Conservation (phyloP, 345 rosid species). For the Euclidium syriacum region DNA sequence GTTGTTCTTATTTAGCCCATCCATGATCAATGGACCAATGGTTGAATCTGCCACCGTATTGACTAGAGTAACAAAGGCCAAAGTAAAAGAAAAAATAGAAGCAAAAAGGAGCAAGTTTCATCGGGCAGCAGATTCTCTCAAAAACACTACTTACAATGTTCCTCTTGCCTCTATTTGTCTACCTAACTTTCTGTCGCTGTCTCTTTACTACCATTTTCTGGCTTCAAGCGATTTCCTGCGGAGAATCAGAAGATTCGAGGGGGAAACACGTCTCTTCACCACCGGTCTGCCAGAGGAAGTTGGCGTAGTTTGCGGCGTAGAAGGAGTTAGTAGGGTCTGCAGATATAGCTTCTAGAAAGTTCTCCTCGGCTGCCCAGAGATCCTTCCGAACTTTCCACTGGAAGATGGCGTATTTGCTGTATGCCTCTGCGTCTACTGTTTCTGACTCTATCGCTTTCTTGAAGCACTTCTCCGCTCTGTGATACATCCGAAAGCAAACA, state of each 20-base stretch:
- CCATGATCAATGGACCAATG: neutral
- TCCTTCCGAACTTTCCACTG: constrained; percentile 64
- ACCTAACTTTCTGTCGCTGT: constrained; percentile 3
- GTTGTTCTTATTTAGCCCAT: neutral
- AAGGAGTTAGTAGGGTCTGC: constrained; percentile 46
- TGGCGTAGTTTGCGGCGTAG: constrained; percentile 58
- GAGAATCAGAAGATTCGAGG: constrained; percentile 22
- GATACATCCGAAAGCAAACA: constrained; percentile 12
- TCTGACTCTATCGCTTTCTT: constrained; percentile 48
- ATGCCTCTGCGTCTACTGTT: constrained; percentile 58
- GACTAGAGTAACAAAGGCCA: neutral
- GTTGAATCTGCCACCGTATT: neutral
- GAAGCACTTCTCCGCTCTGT: constrained; percentile 82
- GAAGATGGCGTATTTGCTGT: constrained; percentile 61
- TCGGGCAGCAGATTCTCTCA: constrained; percentile 5
- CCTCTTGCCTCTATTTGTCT: constrained; percentile 13
- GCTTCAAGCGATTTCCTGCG: constrained; percentile 19
- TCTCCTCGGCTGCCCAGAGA: constrained; percentile 70
- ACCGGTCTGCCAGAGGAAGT: constrained; percentile 72
- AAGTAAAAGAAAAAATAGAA: neutral
- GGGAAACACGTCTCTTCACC: constrained; percentile 71
- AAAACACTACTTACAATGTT: constrained; percentile 16
- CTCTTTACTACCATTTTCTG: constrained; percentile 7
- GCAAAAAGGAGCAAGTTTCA: constrained; percentile 1
- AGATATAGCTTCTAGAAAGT: constrained; percentile 52